Percentiles rank a stretch among this genome's conserved stretches.
phyloP scores from a whole-genome alignment of 371 early-diverging fungal species.

The Ordospora pajunii region DNA sequence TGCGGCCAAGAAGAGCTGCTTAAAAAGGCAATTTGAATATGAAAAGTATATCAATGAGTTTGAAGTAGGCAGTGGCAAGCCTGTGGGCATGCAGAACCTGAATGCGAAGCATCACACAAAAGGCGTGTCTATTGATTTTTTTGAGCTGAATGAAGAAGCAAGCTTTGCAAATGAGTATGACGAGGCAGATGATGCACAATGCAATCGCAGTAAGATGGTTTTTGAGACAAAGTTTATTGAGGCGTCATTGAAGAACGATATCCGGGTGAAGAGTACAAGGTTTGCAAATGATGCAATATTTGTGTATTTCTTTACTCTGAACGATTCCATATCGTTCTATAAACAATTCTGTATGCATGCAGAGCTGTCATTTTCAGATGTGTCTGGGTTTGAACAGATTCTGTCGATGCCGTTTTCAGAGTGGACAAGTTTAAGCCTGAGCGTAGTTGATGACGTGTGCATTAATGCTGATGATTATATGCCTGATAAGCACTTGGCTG shows the following conservation, averaged over 20 bases:
- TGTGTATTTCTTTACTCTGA: slow-evolving; percentile 29
- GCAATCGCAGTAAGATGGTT: too few relatives aligned
- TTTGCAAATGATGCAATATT: background rate
- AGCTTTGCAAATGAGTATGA: background rate
- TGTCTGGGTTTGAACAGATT: background rate
- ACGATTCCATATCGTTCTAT: slow-evolving; percentile 49
- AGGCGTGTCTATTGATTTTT: slow-evolving; percentile 1
- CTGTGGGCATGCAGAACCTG: background rate
- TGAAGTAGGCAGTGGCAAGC: background rate
- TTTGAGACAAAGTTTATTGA: slow-evolving; percentile 17
- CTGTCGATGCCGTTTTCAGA: background rate
- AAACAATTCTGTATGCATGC: slow-evolving; percentile 27
- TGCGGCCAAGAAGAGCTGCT: background rate
- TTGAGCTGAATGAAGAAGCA: background rate
- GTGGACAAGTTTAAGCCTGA: background rate
- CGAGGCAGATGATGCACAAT: too few relatives aligned
- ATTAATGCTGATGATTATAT: too few relatives aligned
- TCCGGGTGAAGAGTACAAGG: slow-evolving; percentile 31
- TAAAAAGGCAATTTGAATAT: background rate
- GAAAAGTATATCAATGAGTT: background rate
- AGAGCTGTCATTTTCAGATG: slow-evolving; percentile 26
- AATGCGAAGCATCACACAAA: background rate
- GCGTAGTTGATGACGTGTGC: too few relatives aligned
- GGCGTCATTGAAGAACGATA: slow-evolving; percentile 23
- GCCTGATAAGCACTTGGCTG: too few relatives aligned